Evolutionary conservation across 1,284 basidiomycete species (phyloP), one percentile per base, ranked within the genome.

Genomic region (Cutaneotrichosporon sp.): DNA sequence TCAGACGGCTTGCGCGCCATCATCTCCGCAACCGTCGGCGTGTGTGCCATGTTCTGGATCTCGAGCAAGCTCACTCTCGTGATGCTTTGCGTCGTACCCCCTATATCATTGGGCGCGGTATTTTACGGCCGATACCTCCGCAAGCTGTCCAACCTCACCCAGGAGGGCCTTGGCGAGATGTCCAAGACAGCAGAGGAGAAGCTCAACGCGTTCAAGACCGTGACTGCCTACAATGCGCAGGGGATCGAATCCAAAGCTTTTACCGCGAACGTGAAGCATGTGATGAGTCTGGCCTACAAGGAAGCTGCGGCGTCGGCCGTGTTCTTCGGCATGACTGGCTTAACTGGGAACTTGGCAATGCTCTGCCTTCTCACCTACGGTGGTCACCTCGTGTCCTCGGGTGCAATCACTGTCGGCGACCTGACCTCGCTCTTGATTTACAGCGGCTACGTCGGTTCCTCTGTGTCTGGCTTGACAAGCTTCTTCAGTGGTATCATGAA

Each of bases 41-140:
- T 97, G 59, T 88, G 88, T 35, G 90, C 92, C 51, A 98, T 98
- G 94, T 86, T 97, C 64, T 93, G 87, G 76, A 84, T 97, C 57
- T 97, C 92, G 1, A 87, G 90, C 0, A 86, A 86, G 51, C 77
- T 98, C 53, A 97, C 94, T 0, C 71, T 89, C 44, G 79, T 97
- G 55, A 97, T 97, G 94, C 81, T 97, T 57, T 83, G 85, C 19
- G 84, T 97, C 47, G 92, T 98, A 0, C 96, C 94, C 5, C 94
- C 94, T 0, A 86, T 97, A 9, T 94, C 92, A 7, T 80, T 98
- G 52, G 93, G 91, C 59, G 93, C 92, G 41, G 93, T 97, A 16
- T 90, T 92, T 70, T 98, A 97, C 68, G 94, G 94, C 52, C 83
- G 91, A 12, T 98, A 97, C 74, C 77, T 98, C 45, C 92, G 94